Evolutionary conservation across 2,329 filamentous ascomycete genomes (phyloP).

Genomic region (Massarina eburnea): DNA sequence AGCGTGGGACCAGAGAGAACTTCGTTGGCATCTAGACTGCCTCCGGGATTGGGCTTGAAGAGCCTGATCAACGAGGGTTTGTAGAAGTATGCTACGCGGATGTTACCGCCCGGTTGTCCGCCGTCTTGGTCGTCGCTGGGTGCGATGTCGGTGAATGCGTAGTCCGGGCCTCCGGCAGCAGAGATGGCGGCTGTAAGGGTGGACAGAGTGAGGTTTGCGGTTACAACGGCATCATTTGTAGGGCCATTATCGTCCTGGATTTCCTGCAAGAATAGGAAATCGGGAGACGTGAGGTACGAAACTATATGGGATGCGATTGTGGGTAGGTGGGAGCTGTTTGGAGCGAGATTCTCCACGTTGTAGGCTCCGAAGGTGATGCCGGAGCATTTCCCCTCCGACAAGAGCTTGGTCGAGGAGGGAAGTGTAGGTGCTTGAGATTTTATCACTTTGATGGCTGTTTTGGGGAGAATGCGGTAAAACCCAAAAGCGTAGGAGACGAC

Average conservation of each 20-base stretch:
- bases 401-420: slow-evolving; percentile 55
- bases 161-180: slow-evolving; percentile 52
- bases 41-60: slow-evolving; percentile 61
- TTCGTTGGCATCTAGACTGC: slow-evolving; percentile 56
- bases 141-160: slow-evolving; percentile 62
- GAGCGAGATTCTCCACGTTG: slow-evolving; percentile 70
- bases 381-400: slow-evolving; percentile 58
- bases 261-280: slow-evolving; percentile 70
- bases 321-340: slow-evolving; percentile 58
- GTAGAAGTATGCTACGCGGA: slow-evolving; percentile 71
- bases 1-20: slow-evolving; percentile 62
- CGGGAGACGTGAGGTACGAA: slow-evolving; percentile 63
- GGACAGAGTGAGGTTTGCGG: slow-evolving; percentile 61
- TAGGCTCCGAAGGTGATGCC: slow-evolving; percentile 67
- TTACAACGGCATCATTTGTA: slow-evolving; percentile 60
- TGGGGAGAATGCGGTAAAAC: slow-evolving; percentile 68
- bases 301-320: slow-evolving; percentile 66
- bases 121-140: slow-evolving; percentile 65
- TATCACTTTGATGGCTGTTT: slow-evolving; percentile 57
- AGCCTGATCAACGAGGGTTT: slow-evolving; percentile 61
- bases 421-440: slow-evolving; percentile 49
- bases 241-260: slow-evolving; percentile 68
- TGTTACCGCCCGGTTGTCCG: slow-evolving; percentile 70
- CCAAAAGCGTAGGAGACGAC: slow-evolving; percentile 67
- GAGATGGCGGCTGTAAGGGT: slow-evolving; percentile 58